Conservation (phyloP, 495 filamentous ascomycete genomes). For the Mytilinidion resinicola region DNA sequence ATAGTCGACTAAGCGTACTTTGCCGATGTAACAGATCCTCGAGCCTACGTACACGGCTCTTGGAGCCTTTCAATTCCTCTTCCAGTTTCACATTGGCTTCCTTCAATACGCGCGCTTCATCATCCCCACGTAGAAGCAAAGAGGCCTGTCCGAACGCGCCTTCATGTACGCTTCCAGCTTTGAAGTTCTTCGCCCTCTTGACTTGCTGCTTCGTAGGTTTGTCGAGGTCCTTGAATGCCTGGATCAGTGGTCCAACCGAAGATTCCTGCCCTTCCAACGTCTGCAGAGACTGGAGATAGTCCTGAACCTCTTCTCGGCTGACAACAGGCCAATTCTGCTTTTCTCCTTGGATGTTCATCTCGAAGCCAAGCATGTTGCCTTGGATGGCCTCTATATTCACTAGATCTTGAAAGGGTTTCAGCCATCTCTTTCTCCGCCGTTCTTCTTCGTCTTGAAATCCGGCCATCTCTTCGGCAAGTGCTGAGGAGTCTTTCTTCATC, state of each 20-base stretch:
- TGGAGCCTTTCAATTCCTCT: slow-evolving; percentile 75
- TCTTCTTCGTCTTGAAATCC: slow-evolving; percentile 85
- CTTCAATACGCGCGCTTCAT: slow-evolving; percentile 62
- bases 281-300: slow-evolving; percentile 48
- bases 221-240: slow-evolving; percentile 56
- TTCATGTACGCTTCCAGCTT: slow-evolving; percentile 91
- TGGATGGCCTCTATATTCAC: slow-evolving; percentile 52
- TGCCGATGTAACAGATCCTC: slow-evolving; percentile 92
- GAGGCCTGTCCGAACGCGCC: slow-evolving; percentile 70
- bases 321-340: slow-evolving; percentile 70
- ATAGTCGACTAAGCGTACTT: slow-evolving; percentile 63
- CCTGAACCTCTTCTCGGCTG: slow-evolving; percentile 49
- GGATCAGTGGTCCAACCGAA: slow-evolving; percentile 55
- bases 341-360: slow-evolving; percentile 77
- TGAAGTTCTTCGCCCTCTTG: slow-evolving; percentile 84
- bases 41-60: slow-evolving; percentile 83
- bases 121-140: slow-evolving; percentile 68
- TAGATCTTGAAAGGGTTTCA: slow-evolving; percentile 62
- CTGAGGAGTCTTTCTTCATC: slow-evolving; percentile 74
- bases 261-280: slow-evolving; percentile 58
- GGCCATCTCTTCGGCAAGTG: slow-evolving; percentile 85
- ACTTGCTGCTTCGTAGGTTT: slow-evolving; percentile 69
- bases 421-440: slow-evolving; percentile 82
- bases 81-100: slow-evolving; percentile 76
- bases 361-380: slow-evolving; percentile 65